Evolutionary conservation across 805 yeast genomes (phyloP), one percentile per base, ranked within the genome.

Genomic region (Wickerhamiella sorbophila): DNA sequence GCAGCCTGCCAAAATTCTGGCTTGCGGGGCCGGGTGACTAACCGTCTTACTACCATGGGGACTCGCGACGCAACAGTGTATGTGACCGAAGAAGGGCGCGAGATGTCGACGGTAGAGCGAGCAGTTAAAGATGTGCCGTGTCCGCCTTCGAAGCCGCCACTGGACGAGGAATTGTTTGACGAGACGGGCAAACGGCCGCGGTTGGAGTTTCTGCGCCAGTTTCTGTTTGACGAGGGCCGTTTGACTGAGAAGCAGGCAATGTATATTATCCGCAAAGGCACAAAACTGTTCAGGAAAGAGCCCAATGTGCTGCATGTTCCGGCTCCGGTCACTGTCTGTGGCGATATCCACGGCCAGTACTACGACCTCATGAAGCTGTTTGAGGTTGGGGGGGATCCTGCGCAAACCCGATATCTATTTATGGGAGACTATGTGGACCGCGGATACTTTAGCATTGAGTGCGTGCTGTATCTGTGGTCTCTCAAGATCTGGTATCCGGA

Each of bases 271-370:
- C 56, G 64, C 16, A 67, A 65, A 59, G 93, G 93, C 6, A 76
- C 86, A 0, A 66, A 65, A 18, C 58, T 77, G 5, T 67, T 91
- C 43, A 57, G 69, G 12, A 57, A 61, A 31, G 97, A 88, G 55
- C 93, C 95, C 4, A 88, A 82, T 52, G 57, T 88, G 51, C 64
- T 88, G 40, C 69, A 70, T 16, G 80, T 91, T 1, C 87, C 86
- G 2, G 93, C 95, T 0, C 98, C 97, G 1, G 83, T 88, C 2
- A 87, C 95, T 0, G 86, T 88, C 2, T 86, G 96, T 64, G 98
- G 98, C 43, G 97, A 88, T 61, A 72, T 87, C n/a, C 97, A 88
- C 61, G 98, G 98, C 15, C 97, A 88, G 60, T 85, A 74, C 59
- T 87, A 72, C 59, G 98, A 88, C 60, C 67, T 88, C 51, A 69